These are phyloP conservation scores for Filobasidium wieringae DNA, from an alignment of 768 basidiomycete species.

Conservation along the genomic window DNA sequence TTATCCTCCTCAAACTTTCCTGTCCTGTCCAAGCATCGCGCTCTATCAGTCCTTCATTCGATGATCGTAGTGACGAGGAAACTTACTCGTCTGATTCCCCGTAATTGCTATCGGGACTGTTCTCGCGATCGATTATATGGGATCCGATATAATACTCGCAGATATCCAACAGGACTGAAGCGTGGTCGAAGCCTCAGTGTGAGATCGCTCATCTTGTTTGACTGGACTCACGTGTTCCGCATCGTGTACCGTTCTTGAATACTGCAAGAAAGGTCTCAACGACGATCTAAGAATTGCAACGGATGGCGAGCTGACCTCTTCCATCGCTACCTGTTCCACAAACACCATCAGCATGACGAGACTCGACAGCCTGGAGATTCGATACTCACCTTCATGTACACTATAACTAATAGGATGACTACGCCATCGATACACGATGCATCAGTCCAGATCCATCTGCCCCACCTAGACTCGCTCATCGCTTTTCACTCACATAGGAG, in stretches of 20 bases:
- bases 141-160: constrained; percentile 8
- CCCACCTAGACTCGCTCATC: no score
- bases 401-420: constrained; percentile 11
- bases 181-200: background rate
- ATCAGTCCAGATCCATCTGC: no score
- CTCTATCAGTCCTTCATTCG: no score
- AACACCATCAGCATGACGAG: background rate
- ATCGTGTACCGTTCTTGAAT: constrained; percentile 6
- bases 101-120: background rate
- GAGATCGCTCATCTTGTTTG: background rate
- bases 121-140: background rate
- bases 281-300: background rate
- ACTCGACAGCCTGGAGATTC: no score
- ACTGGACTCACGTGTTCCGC: constrained; percentile 3
- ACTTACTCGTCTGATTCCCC: constrained; percentile 3
- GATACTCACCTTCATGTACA: background rate
- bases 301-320: background rate
- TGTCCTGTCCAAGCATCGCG: background rate
- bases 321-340: constrained; percentile 3
- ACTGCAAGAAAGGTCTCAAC: background rate
- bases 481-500: background rate
- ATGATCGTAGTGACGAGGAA: background rate
- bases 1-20: constrained; percentile 5
- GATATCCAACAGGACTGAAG: constrained; percentile 11
- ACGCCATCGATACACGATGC: background rate